Percentiles rank a stretch among this genome's conserved stretches.
phyloP scores from a whole-genome alignment of 306 rosid genomes.

The Pyrus betulifolia region DNA sequence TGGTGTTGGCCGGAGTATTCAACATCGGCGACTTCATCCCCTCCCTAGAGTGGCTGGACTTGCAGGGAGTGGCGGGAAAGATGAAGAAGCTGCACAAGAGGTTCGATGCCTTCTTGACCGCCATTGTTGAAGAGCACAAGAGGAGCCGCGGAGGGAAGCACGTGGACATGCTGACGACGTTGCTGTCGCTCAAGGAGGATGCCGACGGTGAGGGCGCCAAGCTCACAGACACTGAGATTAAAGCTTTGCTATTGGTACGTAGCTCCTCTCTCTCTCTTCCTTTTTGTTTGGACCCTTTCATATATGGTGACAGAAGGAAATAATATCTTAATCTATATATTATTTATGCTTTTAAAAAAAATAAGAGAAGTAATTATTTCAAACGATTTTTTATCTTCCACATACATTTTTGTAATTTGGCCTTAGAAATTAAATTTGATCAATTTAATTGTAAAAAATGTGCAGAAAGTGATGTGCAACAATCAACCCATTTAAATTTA shows the following conservation, averaged over 20 bases:
- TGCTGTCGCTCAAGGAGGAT: conserved; percentile 39
- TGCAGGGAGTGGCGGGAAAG: conserved; percentile 49
- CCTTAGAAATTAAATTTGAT: too few relatives aligned
- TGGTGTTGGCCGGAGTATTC: conserved; percentile 61
- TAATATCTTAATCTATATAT: neutral
- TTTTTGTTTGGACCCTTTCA: neutral
- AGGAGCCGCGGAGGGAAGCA: conserved; percentile 15
- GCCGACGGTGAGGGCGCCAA: conserved; percentile 30
- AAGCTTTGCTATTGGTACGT: conserved; percentile 60
- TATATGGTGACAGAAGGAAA: neutral
- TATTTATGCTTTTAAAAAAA: too few relatives aligned
- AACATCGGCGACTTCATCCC: conserved; percentile 74
- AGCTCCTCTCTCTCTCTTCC: neutral
- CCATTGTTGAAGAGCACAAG: conserved; percentile 51
- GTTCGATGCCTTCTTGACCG: conserved; percentile 48
- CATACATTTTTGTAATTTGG: too few relatives aligned
- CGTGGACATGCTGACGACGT: conserved; percentile 38
- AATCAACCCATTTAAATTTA: too few relatives aligned
- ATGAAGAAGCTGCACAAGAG: conserved; percentile 57
- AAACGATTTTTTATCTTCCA: too few relatives aligned
- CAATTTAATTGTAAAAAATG: too few relatives aligned
- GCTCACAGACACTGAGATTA: conserved; percentile 56
- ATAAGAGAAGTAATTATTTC: too few relatives aligned
- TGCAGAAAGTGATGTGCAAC: too few relatives aligned
- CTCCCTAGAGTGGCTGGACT: conserved; percentile 49